Base-by-base conservation (phyloP, 768 basidiomycete genomes). In the Boletus eberwhitei region DNA sequence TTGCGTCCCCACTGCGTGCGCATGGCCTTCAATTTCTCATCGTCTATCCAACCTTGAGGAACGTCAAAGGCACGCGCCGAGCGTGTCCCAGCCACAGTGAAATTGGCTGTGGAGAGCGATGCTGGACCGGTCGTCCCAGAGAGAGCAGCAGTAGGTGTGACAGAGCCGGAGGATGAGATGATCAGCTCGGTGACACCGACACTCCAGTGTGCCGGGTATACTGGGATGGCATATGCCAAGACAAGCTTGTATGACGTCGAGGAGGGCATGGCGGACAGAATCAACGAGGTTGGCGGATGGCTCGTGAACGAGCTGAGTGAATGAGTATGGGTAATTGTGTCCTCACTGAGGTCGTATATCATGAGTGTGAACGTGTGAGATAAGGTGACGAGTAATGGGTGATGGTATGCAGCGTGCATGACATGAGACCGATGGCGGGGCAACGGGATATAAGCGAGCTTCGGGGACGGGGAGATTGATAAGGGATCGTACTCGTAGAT, bases 181-280 rank as follows among this genome's bases (percentile, higher is more conserved):
- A 88, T 77, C 37, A 93, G 73, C 63, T 92, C 90, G 9, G 89
- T 88, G 5, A 81, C 84, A 32, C 87, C 88, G 31, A 85, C 80
- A 24, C 85, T 84, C 87, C 87, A 93, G 66, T 93, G 91, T 17
- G 76, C 75, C 4, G 90, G 90, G 66, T 88, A 92, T 40, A 93
- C 85, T 31, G 88, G 89, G 35, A 84, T 75, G 19, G 88, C 76
- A 70, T 91, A 90, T 17, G 85, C 82, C 60, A 93, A 70, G 26
- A 92, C 75, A 48, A 93, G 78, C 65, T 86, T 91, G 73, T 88
- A 93, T 29, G 74, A 79, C 12, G 73, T 66, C 11, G 80, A 63
- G 17, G 84, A 77, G 22, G 82, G 81, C 57, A 71, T 48, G 22
- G 79, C 75, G 22, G 90, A 88, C 43, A 93, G 72, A n/a, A 90